These are phyloP conservation scores for Crithidia expoeki DNA, from an alignment of 208 protist species.

Conservation along the genomic window DNA sequence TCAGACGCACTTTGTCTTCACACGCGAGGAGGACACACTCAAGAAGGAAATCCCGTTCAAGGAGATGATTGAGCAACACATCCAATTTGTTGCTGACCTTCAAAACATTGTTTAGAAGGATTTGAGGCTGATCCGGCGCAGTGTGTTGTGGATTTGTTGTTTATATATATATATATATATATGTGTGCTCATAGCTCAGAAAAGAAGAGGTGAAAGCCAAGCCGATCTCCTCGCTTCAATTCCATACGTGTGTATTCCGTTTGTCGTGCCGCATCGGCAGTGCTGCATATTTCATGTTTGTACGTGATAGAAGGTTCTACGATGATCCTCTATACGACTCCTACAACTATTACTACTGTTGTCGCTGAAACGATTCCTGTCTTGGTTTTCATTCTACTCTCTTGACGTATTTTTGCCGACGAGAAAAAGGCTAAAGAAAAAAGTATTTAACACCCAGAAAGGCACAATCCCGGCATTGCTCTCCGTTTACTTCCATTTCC, in stretches of 20 bases:
- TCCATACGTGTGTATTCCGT: too few relatives aligned
- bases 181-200: too few relatives aligned
- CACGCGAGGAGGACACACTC: conserved; percentile 69
- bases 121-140: too few relatives aligned
- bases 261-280: too few relatives aligned
- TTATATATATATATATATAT: too few relatives aligned
- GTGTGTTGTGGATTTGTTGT: too few relatives aligned
- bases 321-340: neutral
- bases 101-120: conserved; percentile 79
- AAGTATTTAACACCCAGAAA: too few relatives aligned
- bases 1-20: conserved; percentile 72
- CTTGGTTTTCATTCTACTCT: neutral
- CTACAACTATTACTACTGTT: neutral
- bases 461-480: too few relatives aligned
- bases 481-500: too few relatives aligned
- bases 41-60: conserved; percentile 82
- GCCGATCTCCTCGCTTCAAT: too few relatives aligned
- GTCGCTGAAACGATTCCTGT: neutral
- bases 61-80: conserved; percentile 80
- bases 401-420: neutral
- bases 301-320: neutral
- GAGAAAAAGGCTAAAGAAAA: neutral
- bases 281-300: neutral
- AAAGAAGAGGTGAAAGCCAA: too few relatives aligned
- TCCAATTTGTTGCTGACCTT: conserved; percentile 78